Evolutionary conservation across 2,329 filamentous ascomycete species (phyloP).

Genomic region (Nigrospora osmanthi): DNA sequence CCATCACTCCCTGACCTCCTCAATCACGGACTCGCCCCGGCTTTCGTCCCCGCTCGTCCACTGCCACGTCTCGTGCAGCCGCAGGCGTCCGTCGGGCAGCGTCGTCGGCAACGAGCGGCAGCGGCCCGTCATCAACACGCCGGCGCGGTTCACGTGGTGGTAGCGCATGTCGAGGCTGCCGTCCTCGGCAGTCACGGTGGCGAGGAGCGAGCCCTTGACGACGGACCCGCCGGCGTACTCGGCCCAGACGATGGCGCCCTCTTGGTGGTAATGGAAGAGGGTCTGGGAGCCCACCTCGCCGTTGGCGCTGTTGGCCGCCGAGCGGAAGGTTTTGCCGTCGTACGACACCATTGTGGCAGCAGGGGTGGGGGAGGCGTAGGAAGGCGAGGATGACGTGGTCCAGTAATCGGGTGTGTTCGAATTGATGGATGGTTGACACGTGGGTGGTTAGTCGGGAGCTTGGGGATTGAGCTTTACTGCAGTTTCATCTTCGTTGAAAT

Average conservation of each 20-base stretch:
- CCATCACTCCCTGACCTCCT: slow-evolving; percentile 6
- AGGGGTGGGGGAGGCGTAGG: too few relatives aligned
- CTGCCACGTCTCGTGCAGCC: slow-evolving; percentile 17
- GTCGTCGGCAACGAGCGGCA: slow-evolving; percentile 12
- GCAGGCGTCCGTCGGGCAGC: slow-evolving; percentile 13
- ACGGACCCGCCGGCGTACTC: slow-evolving; percentile 16
- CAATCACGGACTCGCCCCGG: slow-evolving; percentile 12
- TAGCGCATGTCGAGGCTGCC: slow-evolving; percentile 17
- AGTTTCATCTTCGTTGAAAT: too few relatives aligned
- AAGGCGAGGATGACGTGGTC: too few relatives aligned
- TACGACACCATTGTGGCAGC: too few relatives aligned
- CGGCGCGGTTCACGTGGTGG: slow-evolving; percentile 15
- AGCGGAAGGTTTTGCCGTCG: too few relatives aligned
- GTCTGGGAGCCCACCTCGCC: too few relatives aligned
- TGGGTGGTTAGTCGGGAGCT: too few relatives aligned
- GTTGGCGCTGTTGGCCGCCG: too few relatives aligned
- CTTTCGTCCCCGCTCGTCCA: slow-evolving; percentile 16
- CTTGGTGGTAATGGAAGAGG: slow-evolving; percentile 14
- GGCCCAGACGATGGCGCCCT: slow-evolving; percentile 16
- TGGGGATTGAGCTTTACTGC: too few relatives aligned
- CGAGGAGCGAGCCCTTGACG: slow-evolving; percentile 13
- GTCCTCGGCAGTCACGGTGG: slow-evolving; percentile 8
- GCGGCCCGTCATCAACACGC: slow-evolving; percentile 16
- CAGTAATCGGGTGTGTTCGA: too few relatives aligned
- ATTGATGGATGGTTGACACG: too few relatives aligned